These are phyloP conservation scores for Epichloe gansuensis DNA, from an alignment of 2,329 filamentous ascomycete species.

Conservation along the genomic window DNA sequence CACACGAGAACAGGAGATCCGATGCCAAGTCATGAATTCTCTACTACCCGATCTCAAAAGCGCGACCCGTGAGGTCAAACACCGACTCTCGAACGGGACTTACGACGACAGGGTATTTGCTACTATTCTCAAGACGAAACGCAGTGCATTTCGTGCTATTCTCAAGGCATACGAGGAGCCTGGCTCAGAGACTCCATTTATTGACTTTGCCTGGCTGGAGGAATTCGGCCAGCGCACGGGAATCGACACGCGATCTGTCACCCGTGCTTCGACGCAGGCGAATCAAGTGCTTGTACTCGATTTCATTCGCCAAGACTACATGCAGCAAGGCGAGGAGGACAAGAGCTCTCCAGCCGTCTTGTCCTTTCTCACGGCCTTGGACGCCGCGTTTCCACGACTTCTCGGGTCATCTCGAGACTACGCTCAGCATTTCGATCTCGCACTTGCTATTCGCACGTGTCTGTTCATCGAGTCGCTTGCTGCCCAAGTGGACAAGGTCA, in stretches of 20 bases:
- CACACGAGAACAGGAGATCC: background rate
- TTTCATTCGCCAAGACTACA: slow-evolving; percentile 10
- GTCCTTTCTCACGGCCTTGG: slow-evolving; percentile 20
- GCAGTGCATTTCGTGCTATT: background rate
- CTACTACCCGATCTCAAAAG: slow-evolving; percentile 2
- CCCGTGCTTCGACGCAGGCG: slow-evolving; percentile 15
- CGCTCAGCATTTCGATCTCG: slow-evolving; percentile 12
- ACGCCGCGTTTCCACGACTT: slow-evolving; percentile 18
- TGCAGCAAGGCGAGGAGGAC: slow-evolving; percentile 6
- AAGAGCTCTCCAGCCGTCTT: slow-evolving; percentile 8
- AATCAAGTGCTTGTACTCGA: slow-evolving; percentile 26
- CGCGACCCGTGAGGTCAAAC: slow-evolving; percentile 5
- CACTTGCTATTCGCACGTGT: slow-evolving; percentile 26
- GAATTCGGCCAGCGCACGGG: background rate
- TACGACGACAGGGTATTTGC: background rate
- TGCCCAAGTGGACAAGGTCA: background rate
- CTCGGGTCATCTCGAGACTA: slow-evolving; percentile 13
- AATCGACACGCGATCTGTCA: background rate
- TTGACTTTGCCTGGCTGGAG: slow-evolving; percentile 15
- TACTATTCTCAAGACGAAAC: background rate
- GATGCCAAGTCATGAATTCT: background rate
- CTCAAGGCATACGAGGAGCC: background rate
- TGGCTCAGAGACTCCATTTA: slow-evolving; percentile 10
- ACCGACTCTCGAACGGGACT: background rate
- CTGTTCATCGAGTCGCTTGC: slow-evolving; percentile 19